phyloP scores from a whole-genome alignment of 176 grass and related monocot species.

The Carex scoparia region DNA sequence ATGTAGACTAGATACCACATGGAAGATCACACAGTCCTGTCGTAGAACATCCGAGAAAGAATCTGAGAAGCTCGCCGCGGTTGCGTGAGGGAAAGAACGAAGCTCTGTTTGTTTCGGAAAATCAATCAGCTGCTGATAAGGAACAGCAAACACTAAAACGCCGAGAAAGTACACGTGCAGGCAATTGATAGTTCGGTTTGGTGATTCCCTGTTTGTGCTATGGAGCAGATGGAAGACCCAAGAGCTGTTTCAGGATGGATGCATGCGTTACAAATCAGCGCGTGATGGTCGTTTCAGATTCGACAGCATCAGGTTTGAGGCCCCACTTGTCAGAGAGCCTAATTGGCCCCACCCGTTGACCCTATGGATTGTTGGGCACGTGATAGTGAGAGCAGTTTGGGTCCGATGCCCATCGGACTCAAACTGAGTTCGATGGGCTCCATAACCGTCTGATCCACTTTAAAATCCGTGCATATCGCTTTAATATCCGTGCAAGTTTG shows the following conservation, averaged over 20 bases:
- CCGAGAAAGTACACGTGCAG: background rate
- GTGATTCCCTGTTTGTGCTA: background rate
- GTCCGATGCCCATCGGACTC: too few relatives aligned
- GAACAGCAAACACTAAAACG: conserved; percentile 4
- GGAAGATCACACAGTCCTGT: background rate
- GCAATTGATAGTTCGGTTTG: background rate
- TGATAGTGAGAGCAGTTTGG: too few relatives aligned
- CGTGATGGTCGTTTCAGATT: background rate
- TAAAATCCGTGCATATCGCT: too few relatives aligned
- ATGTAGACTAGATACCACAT: background rate
- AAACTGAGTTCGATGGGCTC: too few relatives aligned
- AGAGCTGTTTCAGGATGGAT: background rate
- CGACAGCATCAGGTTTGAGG: background rate
- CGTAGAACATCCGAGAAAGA: conserved; percentile 19
- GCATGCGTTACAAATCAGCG: background rate
- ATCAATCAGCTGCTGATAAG: conserved; percentile 43
- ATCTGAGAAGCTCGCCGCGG: conserved; percentile 12
- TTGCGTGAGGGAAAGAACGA: conserved; percentile 63
- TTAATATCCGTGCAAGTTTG: too few relatives aligned
- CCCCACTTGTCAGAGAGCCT: background rate
- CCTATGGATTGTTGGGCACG: too few relatives aligned
- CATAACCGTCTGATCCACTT: too few relatives aligned
- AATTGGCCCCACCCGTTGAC: background rate
- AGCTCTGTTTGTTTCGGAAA: conserved; percentile 25
- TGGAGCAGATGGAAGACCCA: background rate